Evolutionary conservation across 768 basidiomycete genomes (phyloP).

Genomic region (Mrakia blollopis): DNA sequence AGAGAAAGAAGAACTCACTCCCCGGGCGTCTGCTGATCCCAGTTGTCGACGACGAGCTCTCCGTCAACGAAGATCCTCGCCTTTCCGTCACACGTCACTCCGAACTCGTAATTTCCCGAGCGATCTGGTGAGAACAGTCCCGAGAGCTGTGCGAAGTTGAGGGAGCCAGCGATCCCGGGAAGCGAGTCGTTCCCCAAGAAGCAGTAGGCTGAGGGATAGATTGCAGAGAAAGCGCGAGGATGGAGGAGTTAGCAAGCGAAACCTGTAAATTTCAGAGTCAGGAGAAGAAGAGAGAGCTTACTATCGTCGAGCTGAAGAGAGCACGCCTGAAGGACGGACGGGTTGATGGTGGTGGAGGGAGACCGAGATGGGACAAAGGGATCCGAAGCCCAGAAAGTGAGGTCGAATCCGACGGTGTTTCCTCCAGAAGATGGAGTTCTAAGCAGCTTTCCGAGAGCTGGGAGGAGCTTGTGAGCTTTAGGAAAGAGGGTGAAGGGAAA

Average conservation of each 20-base stretch:
- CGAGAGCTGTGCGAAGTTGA: neutral
- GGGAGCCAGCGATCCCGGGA: neutral
- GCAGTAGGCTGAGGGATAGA: neutral
- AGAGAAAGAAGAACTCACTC: neutral
- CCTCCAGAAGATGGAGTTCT: neutral
- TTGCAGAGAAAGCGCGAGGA: neutral
- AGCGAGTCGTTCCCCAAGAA: neutral
- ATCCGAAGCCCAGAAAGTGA: neutral
- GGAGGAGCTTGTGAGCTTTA: constrained; percentile 11
- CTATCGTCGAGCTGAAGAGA: neutral
- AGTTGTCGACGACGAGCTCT: neutral
- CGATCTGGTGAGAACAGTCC: neutral
- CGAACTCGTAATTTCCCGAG: neutral
- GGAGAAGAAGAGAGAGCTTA: neutral
- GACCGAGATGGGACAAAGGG: neutral
- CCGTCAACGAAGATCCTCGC: neutral
- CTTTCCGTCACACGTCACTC: neutral
- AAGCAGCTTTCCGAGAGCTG: neutral
- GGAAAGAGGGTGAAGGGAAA: no score
- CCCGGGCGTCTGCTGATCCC: neutral
- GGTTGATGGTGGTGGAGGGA: neutral
- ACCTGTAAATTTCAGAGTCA: no score
- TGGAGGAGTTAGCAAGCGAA: no score
- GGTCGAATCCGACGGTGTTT: neutral
- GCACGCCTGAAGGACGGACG: neutral